Evolutionary conservation across 306 rosid species (phyloP).

Genomic region (Medicago truncatula): MtrunA17r5.0-ANR NC_053049.1:48328501-48329000

Average conservation of each 20-base stretch:
- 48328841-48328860: too few species aligned
- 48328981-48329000: conserved; percentile 24
- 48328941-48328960: conserved; percentile 16
- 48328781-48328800: too few species aligned
- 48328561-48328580: neutral
- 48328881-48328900: too few species aligned
- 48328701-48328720: conserved; percentile 13
- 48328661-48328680: neutral
- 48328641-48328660: conserved; percentile 20
- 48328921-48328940: conserved; percentile 12
- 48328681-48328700: conserved; percentile 3
- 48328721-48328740: neutral
- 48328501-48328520: neutral
- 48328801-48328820: too few species aligned
- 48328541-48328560: neutral
- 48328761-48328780: too few species aligned
- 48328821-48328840: too few species aligned
- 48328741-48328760: too few species aligned
- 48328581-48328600: neutral
- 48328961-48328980: conserved; percentile 3
- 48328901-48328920: too few species aligned
- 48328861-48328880: too few species aligned
- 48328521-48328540: neutral
- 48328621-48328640: neutral
- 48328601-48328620: neutral